Evolutionary conservation across 768 basidiomycete genomes (phyloP).

Genomic region (Phallus indusiatus): DNA sequence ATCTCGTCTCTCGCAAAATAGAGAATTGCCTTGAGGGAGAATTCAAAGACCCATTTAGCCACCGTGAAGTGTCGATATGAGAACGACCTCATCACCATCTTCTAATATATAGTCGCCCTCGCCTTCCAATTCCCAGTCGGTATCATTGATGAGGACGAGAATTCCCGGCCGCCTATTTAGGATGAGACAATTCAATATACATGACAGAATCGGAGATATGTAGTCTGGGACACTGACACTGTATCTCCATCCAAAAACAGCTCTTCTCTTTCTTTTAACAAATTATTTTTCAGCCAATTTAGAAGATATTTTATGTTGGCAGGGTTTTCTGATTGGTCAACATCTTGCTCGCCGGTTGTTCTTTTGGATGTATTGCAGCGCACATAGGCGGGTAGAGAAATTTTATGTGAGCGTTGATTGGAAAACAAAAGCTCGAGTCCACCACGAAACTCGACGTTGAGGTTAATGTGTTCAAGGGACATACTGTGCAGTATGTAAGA

Average conservation of each 20-base stretch:
- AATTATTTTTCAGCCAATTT: slow-evolving; percentile 60
- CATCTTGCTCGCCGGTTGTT: not conserved
- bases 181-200: not conserved
- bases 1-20: not conserved
- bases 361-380: slow-evolving; percentile 5
- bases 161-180: slow-evolving; percentile 82
- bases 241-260: slow-evolving; percentile 82
- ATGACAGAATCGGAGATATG: not conserved
- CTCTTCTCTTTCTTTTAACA: slow-evolving; percentile 79
- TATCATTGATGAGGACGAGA: slow-evolving; percentile 91
- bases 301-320: slow-evolving; percentile 72
- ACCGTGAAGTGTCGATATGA: slow-evolving; percentile 94
- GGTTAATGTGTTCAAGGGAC: slow-evolving; percentile 17
- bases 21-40: not conserved
- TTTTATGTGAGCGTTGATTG: slow-evolving; percentile 49
- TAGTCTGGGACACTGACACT: slow-evolving; percentile 45
- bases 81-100: slow-evolving; percentile 82
- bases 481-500: not conserved
- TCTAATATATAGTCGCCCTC: slow-evolving; percentile 79
- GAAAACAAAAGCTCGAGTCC: slow-evolving; percentile 81
- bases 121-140: slow-evolving; percentile 96
- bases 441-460: slow-evolving; percentile 74
- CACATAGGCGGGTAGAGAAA: slow-evolving; percentile 44
- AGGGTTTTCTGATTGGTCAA: slow-evolving; percentile 16
- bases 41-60: slow-evolving; percentile 35